A percentile compares a stretch with the other conserved stretches of the same genome.
Conservation (phyloP, 2,329 filamentous ascomycete species). For the Celoporthe dispersa region DNA sequence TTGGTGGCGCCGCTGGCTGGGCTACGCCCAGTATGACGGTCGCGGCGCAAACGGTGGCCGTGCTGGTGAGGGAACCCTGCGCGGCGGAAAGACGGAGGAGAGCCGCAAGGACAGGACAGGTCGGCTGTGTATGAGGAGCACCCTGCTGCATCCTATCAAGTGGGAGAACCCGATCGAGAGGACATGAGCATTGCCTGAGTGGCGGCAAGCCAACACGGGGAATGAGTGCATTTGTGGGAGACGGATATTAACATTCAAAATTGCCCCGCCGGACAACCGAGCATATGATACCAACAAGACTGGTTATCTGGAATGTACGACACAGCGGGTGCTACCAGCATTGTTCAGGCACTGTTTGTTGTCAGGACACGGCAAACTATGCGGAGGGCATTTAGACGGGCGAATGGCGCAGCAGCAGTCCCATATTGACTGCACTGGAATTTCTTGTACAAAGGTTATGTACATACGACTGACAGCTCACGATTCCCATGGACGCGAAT, state of each 20-base stretch:
- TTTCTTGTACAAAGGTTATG: slow-evolving; percentile 23
- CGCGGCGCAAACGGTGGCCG: slow-evolving; percentile 54
- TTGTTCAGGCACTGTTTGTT: not conserved
- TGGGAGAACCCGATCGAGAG: slow-evolving; percentile 57
- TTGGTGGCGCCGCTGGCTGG: slow-evolving; percentile 81
- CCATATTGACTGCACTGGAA: slow-evolving; percentile 8
- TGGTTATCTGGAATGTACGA: not conserved
- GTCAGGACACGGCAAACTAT: slow-evolving; percentile 5
- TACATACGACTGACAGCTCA: slow-evolving; percentile 21
- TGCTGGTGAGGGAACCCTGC: slow-evolving; percentile 50
- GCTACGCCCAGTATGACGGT: slow-evolving; percentile 58
- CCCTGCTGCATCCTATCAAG: slow-evolving; percentile 84
- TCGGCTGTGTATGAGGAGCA: slow-evolving; percentile 77
- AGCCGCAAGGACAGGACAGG: slow-evolving; percentile 53
- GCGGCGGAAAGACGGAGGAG: slow-evolving; percentile 59
- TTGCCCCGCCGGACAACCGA: not conserved
- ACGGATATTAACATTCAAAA: not conserved
- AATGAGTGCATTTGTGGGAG: slow-evolving; percentile 12
- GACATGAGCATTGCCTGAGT: not conserved
- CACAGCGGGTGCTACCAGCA: not conserved
- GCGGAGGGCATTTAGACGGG: slow-evolving; percentile 20
- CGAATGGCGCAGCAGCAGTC: slow-evolving; percentile 27
- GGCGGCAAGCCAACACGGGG: not conserved
- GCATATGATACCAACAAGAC: not conserved
- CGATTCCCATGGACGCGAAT: not conserved